phyloP scores from a whole-genome alignment of 2,329 filamentous ascomycete species.

The Trichoderma atroviride region DNA sequence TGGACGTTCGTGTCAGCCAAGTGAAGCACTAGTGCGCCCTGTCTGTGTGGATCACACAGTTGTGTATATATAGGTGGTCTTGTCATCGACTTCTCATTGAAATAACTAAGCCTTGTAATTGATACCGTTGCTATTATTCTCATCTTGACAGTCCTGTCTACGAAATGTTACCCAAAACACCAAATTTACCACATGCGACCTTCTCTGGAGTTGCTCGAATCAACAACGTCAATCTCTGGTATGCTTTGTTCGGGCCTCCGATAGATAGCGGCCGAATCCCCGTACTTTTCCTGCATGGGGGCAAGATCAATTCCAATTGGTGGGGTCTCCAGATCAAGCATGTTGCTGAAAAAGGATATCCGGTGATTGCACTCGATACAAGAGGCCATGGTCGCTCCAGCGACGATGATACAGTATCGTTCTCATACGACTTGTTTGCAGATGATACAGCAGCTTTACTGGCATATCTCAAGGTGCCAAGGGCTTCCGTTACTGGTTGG shows the following conservation, averaged over 20 bases:
- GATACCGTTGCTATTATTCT: too few species aligned
- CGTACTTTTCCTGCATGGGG: conserved; percentile 1
- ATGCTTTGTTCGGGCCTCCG: not conserved
- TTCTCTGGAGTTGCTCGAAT: not conserved
- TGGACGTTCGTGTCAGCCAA: too few species aligned
- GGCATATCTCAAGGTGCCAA: not conserved
- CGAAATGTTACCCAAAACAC: not conserved
- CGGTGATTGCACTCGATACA: not conserved
- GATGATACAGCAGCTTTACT: not conserved
- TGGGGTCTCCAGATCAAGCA: conserved; percentile 14
- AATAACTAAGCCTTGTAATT: too few species aligned
- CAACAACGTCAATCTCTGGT: not conserved
- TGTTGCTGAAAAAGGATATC: not conserved
- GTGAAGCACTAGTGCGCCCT: too few species aligned
- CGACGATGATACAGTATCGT: not conserved
- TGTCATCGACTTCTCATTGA: too few species aligned
- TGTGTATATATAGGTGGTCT: too few species aligned
- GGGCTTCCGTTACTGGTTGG: not conserved
- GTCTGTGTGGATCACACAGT: too few species aligned
- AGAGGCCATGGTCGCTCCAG: not conserved
- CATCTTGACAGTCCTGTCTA: not conserved
- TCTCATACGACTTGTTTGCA: conserved; percentile 6
- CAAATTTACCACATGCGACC: not conserved
- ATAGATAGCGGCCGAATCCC: not conserved
- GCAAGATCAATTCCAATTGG: conserved; percentile 19